These are phyloP conservation scores for Verbena officinalis DNA, from an alignment of 257 asterid genomes.

Conservation along the genomic window DNA sequence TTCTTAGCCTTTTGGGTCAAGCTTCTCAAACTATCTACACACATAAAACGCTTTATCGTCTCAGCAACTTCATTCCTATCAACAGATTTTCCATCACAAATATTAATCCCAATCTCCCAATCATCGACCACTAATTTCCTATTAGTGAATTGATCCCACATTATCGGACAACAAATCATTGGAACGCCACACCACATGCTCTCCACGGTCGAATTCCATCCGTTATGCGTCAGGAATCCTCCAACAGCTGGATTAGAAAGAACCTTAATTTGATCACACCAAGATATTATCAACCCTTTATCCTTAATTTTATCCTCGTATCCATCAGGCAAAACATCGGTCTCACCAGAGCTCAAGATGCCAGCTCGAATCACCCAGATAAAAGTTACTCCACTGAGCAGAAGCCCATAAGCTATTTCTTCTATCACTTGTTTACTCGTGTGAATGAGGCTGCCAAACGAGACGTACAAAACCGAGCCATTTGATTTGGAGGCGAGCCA, in stretches of 20 bases:
- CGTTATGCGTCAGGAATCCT: constrained; percentile 43
- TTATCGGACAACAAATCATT: constrained; percentile 37
- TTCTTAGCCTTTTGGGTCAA: constrained; percentile 20
- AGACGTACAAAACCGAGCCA: constrained; percentile 33
- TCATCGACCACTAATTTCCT: constrained; percentile 41
- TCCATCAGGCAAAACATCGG: constrained; percentile 37
- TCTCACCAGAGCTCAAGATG: background rate
- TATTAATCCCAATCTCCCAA: constrained; percentile 41
- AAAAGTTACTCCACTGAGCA: constrained; percentile 27
- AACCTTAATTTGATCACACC: constrained; percentile 59
- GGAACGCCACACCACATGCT: constrained; percentile 47
- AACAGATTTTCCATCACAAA: constrained; percentile 25
- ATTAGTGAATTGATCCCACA: constrained; percentile 39
- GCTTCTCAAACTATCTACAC: constrained; percentile 12
- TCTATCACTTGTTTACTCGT: constrained; percentile 15
- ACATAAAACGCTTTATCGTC: constrained; percentile 25
- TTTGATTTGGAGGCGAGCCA: constrained; percentile 34
- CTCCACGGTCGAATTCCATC: constrained; percentile 47
- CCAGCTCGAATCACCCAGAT: constrained; percentile 31
- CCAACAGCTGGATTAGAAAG: constrained; percentile 44
- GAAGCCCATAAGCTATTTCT: constrained; percentile 31
- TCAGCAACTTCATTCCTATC: constrained; percentile 27
- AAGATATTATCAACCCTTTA: constrained; percentile 47
- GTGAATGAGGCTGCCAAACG: constrained; percentile 32
- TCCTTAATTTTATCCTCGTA: constrained; percentile 27